Percentiles rank a stretch among this genome's conserved stretches.
Conservation (phyloP, 1,284 basidiomycete genomes). For the Paramarasmius palmivorus region DNA sequence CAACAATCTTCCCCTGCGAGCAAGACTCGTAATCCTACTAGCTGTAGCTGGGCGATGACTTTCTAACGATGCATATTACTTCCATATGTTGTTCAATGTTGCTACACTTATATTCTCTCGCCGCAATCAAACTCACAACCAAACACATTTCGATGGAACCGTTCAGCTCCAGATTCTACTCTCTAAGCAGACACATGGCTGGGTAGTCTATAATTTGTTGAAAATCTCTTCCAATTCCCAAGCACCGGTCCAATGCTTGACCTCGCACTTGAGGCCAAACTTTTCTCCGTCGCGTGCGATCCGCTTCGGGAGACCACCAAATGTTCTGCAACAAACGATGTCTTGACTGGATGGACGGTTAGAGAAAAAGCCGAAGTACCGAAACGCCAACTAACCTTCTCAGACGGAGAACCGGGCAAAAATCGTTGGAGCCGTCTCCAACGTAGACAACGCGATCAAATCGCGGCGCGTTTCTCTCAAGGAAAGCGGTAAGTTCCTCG, state of each 20-base stretch:
- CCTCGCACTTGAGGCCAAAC: constrained; percentile 66
- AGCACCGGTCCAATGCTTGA: constrained; percentile 87
- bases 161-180: background rate
- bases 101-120: background rate
- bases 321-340: constrained; percentile 72
- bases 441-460: constrained; percentile 89
- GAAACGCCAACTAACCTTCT: constrained; percentile 53
- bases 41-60: background rate
- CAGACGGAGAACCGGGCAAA: constrained; percentile 87
- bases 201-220: constrained; percentile 32
- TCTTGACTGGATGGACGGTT: constrained; percentile 59
- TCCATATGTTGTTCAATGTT: background rate
- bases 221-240: constrained; percentile 93
- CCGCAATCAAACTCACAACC: background rate
- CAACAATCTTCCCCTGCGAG: background rate
- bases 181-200: background rate
- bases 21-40: background rate
- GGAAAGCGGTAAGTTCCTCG: constrained; percentile 84
- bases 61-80: background rate
- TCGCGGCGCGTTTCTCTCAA: constrained; percentile 63
- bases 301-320: constrained; percentile 74
- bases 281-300: constrained; percentile 69
- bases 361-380: constrained; percentile 9
- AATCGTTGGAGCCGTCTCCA: constrained; percentile 96
- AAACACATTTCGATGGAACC: background rate